These are phyloP conservation scores for Tilletia walkeri DNA, from an alignment of 1,284 basidiomycete species.

Conservation along the genomic window DNA sequence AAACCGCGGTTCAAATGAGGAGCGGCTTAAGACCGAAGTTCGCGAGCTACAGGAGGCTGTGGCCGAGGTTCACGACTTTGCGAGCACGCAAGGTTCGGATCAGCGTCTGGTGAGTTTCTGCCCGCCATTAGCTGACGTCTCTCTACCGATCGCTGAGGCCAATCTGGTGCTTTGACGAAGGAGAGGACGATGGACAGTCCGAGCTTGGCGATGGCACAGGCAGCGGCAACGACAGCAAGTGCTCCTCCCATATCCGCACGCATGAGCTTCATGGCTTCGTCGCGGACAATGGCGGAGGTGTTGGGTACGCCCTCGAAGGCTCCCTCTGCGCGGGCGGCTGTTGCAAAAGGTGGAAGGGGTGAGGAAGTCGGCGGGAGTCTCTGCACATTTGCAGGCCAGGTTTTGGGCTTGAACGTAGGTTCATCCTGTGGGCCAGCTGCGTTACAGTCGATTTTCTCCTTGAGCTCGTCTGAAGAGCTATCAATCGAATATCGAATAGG, in stretches of 20 bases:
- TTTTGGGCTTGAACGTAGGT: conserved; percentile 78
- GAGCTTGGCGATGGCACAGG: conserved; percentile 76
- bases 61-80: background rate
- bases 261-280: conserved; percentile 69
- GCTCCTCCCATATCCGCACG: conserved; percentile 60
- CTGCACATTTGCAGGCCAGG: conserved; percentile 78
- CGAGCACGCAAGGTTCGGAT: conserved; percentile 2
- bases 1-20: background rate
- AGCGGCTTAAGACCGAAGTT: conserved; percentile 3
- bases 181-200: conserved; percentile 76
- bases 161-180: conserved; percentile 57
- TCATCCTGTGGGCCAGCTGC: conserved; percentile 52
- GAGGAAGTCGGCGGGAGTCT: conserved; percentile 74
- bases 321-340: conserved; percentile 65
- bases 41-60: conserved; percentile 4
- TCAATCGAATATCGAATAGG: too few relatives aligned
- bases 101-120: background rate
- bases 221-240: conserved; percentile 71
- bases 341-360: conserved; percentile 64
- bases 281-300: conserved; percentile 70
- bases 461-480: conserved; percentile 31
- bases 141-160: too few relatives aligned
- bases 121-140: too few relatives aligned
- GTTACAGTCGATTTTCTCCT: conserved; percentile 25
- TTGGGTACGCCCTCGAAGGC: conserved; percentile 70